These are phyloP conservation scores for Boletus fagicola DNA, from an alignment of 768 basidiomycete species.

Conservation along the genomic window DNA sequence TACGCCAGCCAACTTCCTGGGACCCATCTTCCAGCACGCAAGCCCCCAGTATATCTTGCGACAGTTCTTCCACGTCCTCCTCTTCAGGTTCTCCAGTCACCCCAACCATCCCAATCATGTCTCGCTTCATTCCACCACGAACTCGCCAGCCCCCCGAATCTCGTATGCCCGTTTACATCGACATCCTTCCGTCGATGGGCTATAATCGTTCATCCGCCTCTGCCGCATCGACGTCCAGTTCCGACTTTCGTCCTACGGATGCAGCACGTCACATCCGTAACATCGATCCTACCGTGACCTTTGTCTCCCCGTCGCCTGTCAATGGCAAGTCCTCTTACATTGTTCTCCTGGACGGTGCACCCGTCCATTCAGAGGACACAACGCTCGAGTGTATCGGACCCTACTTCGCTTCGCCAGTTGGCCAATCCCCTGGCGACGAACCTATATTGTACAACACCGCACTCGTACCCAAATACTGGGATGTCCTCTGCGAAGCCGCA, in stretches of 20 bases:
- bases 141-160: conserved; percentile 23
- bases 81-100: conserved; percentile 17
- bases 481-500: conserved; percentile 49
- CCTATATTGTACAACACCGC: conserved; percentile 55
- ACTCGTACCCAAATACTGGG: conserved; percentile 67
- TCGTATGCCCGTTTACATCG: conserved; percentile 35
- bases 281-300: conserved; percentile 69
- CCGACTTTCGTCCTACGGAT: conserved; percentile 7
- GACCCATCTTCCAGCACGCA: conserved; percentile 16
- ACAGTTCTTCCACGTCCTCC: conserved; percentile 21
- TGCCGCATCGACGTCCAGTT: conserved; percentile 1
- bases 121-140: conserved; percentile 21
- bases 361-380: conserved; percentile 53
- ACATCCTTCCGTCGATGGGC: conserved; percentile 27
- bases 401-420: conserved; percentile 31
- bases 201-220: not conserved
- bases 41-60: conserved; percentile 30
- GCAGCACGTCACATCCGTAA: conserved; percentile 51
- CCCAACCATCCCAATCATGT: conserved; percentile 20
- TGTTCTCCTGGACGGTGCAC: conserved; percentile 47
- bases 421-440: conserved; percentile 26
- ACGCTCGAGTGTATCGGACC: conserved; percentile 34
- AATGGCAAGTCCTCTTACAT: conserved; percentile 54
- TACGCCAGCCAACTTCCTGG: conserved; percentile 13
- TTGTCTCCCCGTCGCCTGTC: conserved; percentile 49